Conservation (phyloP, 2,329 filamentous ascomycete species). For the Pyricularia grisea region DNA sequence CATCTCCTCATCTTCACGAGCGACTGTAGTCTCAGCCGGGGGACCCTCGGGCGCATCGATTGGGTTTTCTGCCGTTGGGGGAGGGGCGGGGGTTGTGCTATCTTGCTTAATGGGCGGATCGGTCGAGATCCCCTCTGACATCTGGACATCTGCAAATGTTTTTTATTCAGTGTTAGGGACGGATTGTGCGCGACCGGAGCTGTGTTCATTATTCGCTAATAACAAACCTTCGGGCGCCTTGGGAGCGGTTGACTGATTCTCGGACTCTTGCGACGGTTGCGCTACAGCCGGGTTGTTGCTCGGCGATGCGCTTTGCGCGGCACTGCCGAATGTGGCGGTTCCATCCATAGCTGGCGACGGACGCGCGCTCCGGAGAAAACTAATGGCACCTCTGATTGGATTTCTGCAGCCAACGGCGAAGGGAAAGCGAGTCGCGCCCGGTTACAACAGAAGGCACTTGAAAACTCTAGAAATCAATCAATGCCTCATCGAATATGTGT, state of each 20-base stretch:
- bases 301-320: slow-evolving; percentile 46
- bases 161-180: slow-evolving; percentile 3
- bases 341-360: slow-evolving; percentile 44
- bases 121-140: slow-evolving; percentile 41
- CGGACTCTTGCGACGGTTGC: slow-evolving; percentile 41
- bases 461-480: not conserved
- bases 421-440: not conserved
- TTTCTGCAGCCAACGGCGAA: not conserved
- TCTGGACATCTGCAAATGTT: slow-evolving; percentile 45
- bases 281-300: slow-evolving; percentile 46
- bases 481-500: not conserved
- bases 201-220: slow-evolving; percentile 8
- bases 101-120: slow-evolving; percentile 51
- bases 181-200: not conserved
- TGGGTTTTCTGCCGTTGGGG: slow-evolving; percentile 48
- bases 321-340: slow-evolving; percentile 46
- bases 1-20: slow-evolving; percentile 72
- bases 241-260: slow-evolving; percentile 21
- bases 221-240: slow-evolving; percentile 32
- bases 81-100: slow-evolving; percentile 47
- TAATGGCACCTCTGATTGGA: not conserved
- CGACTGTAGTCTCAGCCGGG: slow-evolving; percentile 49
- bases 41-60: slow-evolving; percentile 60
- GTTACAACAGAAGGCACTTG: not conserved
- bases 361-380: not conserved